A percentile compares a stretch with the other conserved stretches of the same genome.
Conservation (phyloP, 2,329 filamentous ascomycete genomes). For the Talaromyces rugulosus region DNA sequence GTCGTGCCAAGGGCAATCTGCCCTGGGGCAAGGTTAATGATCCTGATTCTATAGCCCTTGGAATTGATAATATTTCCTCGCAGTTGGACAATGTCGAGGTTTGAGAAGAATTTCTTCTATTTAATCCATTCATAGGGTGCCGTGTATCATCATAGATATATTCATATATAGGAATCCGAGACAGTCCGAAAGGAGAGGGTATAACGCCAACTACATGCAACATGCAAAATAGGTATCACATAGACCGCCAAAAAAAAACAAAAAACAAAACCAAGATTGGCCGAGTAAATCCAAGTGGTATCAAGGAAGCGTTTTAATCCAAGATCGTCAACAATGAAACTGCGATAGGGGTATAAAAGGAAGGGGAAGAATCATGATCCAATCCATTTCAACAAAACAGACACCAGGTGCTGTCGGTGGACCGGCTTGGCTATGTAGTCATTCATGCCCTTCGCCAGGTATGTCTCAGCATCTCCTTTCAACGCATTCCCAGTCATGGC, state of each 20-base stretch:
- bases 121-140: background rate
- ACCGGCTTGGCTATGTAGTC: constrained; percentile 55
- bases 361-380: constrained; percentile 18
- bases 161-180: background rate
- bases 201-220: background rate
- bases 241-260: background rate
- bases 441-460: constrained; percentile 53
- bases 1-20: constrained; percentile 12
- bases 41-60: constrained; percentile 13
- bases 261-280: background rate
- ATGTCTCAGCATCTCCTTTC: constrained; percentile 52
- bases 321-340: background rate
- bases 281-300: background rate
- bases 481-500: constrained; percentile 56
- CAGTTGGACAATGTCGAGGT: background rate
- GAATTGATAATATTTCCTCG: background rate
- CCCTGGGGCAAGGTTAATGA: constrained; percentile 16
- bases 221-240: background rate
- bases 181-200: background rate
- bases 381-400: constrained; percentile 39
- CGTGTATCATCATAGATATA: background rate
- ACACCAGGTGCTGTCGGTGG: constrained; percentile 45
- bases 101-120: background rate
- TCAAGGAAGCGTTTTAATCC: background rate
- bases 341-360: background rate